Evolutionary conservation across 495 filamentous ascomycete species (phyloP).

Genomic region (Staphylotrichum longicolle): DNA sequence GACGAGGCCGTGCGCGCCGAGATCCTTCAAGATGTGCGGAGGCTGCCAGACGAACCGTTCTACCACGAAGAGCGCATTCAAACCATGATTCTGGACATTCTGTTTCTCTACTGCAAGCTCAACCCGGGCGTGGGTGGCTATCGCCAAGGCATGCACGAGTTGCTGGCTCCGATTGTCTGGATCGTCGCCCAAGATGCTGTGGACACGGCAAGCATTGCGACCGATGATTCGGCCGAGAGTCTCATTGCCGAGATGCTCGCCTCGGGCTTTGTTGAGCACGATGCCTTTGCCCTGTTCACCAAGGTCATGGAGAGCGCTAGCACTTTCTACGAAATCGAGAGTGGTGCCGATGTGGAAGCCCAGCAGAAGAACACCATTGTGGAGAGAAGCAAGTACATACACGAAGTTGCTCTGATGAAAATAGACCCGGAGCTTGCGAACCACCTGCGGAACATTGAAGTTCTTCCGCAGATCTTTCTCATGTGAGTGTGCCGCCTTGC

Average conservation of each 20-base stretch:
- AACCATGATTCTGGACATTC: conserved; percentile 75
- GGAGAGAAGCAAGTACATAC: conserved; percentile 77
- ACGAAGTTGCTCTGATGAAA: conserved; percentile 71
- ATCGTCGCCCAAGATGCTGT: conserved; percentile 81
- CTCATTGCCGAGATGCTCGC: conserved; percentile 67
- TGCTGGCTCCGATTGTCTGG: conserved; percentile 88
- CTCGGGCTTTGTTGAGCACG: conserved; percentile 74
- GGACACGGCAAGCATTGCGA: conserved; percentile 29
- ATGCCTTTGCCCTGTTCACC: conserved; percentile 82
- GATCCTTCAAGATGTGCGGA: conserved; percentile 92
- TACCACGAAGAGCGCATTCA: conserved; percentile 81
- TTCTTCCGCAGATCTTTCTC: conserved; percentile 94
- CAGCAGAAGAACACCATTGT: conserved; percentile 68
- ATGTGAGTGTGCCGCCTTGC: conserved; percentile 61
- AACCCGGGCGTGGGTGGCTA: conserved; percentile 82
- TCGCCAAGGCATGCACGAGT: conserved; percentile 95
- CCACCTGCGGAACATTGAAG: conserved; percentile 79
- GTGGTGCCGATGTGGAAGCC: conserved; percentile 31
- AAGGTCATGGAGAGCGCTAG: conserved; percentile 83
- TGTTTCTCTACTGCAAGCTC: conserved; percentile 94
- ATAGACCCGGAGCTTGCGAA: conserved; percentile 78
- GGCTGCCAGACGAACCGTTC: conserved; percentile 88
- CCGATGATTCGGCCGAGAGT: conserved; percentile 36
- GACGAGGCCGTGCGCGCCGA: conserved; percentile 84
- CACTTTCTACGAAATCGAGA: conserved; percentile 74